phyloP scores from a whole-genome alignment of 371 early-diverging fungal species.

The Zancudomyces culisetae region DNA sequence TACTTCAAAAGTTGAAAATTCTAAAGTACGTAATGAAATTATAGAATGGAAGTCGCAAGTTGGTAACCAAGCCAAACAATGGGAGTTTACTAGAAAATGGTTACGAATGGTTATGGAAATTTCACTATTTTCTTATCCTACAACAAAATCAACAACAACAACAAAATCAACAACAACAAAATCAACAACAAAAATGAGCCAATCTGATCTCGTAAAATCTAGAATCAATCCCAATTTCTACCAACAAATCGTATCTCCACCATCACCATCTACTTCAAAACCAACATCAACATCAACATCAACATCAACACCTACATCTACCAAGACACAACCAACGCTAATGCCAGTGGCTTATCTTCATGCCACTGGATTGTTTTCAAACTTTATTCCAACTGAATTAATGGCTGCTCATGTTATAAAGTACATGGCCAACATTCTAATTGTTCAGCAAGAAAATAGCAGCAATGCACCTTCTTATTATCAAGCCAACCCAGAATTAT shows the following conservation, averaged over 20 bases:
- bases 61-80: slow-evolving; percentile 6
- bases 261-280: too few relatives aligned
- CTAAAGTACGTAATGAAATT: not conserved
- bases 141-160: too few relatives aligned
- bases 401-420: slow-evolving; percentile 19
- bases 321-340: too few relatives aligned
- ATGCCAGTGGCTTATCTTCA: slow-evolving; percentile 13
- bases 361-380: slow-evolving; percentile 20
- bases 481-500: too few relatives aligned
- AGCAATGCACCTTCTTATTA: not conserved
- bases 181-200: too few relatives aligned
- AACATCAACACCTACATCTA: too few relatives aligned
- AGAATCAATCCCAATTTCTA: not conserved
- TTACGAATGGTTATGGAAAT: slow-evolving; percentile 17
- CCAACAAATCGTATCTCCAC: not conserved
- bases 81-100: slow-evolving; percentile 15
- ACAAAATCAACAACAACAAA: too few relatives aligned
- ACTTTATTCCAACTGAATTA: slow-evolving; percentile 20
- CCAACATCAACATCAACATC: too few relatives aligned
- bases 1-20: not conserved
- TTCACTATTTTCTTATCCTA: slow-evolving; percentile 2
- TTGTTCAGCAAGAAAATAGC: not conserved
- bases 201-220: too few relatives aligned
- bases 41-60: slow-evolving; percentile 11
- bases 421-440: slow-evolving; percentile 6